These are phyloP conservation scores for Sphaceloma murrayae DNA, from an alignment of 2,329 filamentous ascomycete genomes.

Conservation along the genomic window DNA sequence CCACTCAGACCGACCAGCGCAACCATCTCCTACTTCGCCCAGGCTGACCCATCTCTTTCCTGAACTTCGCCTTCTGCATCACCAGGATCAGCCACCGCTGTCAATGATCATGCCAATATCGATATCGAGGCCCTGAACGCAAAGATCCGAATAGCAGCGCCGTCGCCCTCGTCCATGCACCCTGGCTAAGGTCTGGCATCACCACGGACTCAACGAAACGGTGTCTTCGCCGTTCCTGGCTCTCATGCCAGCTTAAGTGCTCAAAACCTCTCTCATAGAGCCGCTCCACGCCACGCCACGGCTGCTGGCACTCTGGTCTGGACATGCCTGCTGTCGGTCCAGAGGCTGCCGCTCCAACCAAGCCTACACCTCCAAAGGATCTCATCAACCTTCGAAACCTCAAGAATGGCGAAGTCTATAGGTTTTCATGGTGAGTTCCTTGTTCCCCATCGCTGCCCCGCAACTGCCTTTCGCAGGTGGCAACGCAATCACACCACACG, in stretches of 20 bases:
- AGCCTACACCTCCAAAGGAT: slow-evolving; percentile 15
- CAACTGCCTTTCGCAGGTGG: too few species aligned
- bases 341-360: slow-evolving; percentile 6
- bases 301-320: neutral
- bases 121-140: neutral
- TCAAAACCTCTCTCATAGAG: slow-evolving; percentile 12
- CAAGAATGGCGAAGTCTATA: slow-evolving; percentile 17
- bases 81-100: neutral
- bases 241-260: slow-evolving; percentile 15
- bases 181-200: neutral
- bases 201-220: slow-evolving; percentile 1
- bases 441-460: slow-evolving; percentile 8
- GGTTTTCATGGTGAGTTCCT: slow-evolving; percentile 17
- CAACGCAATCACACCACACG: too few species aligned
- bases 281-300: slow-evolving; percentile 2
- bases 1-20: too few species aligned
- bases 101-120: neutral
- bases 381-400: slow-evolving; percentile 17
- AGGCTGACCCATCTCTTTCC: slow-evolving; percentile 6
- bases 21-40: slow-evolving; percentile 6
- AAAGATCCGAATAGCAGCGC: slow-evolving; percentile 3
- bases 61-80: slow-evolving; percentile 3
- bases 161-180: neutral
- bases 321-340: slow-evolving; percentile 5
- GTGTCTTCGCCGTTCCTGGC: neutral